A percentile compares a stretch with the other conserved stretches of the same genome.
Evolutionary conservation across 805 yeast genomes (phyloP).

Genomic region (Millerozyma acaciae): DNA sequence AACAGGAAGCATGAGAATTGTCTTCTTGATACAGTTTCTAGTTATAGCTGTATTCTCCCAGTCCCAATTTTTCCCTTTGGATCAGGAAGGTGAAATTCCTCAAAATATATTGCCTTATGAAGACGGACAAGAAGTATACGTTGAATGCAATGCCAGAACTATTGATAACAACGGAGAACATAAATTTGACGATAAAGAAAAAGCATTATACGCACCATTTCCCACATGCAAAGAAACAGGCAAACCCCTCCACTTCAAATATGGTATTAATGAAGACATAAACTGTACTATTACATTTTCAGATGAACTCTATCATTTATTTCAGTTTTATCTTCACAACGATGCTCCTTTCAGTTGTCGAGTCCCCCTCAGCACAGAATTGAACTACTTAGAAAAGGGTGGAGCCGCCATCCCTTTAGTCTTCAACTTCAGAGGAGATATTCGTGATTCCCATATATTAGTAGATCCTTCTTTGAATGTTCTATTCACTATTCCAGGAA

Average conservation of each 20-base stretch:
- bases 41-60: neutral
- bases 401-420: conserved; percentile 55
- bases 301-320: conserved; percentile 66
- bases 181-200: conserved; percentile 56
- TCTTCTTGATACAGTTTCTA: neutral
- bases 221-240: conserved; percentile 66
- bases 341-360: conserved; percentile 74
- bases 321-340: conserved; percentile 73
- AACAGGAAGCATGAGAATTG: neutral
- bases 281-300: conserved; percentile 59
- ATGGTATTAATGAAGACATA: conserved; percentile 47
- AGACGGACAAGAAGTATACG: conserved; percentile 39
- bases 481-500: conserved; percentile 38
- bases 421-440: conserved; percentile 61
- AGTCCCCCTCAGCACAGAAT: conserved; percentile 47
- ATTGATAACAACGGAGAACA: conserved; percentile 76
- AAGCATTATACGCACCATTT: conserved; percentile 54
- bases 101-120: conserved; percentile 31
- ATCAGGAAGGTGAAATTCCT: conserved; percentile 36
- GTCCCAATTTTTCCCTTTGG: conserved; percentile 25
- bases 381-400: conserved; percentile 38
- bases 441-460: conserved; percentile 66
- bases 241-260: conserved; percentile 52
- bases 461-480: conserved; percentile 57
- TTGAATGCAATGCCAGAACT: conserved; percentile 63